Evolutionary conservation across 805 yeast genomes (phyloP), one percentile per base, ranked within the genome.

Genomic region (Ogataea paraovalis): DNA sequence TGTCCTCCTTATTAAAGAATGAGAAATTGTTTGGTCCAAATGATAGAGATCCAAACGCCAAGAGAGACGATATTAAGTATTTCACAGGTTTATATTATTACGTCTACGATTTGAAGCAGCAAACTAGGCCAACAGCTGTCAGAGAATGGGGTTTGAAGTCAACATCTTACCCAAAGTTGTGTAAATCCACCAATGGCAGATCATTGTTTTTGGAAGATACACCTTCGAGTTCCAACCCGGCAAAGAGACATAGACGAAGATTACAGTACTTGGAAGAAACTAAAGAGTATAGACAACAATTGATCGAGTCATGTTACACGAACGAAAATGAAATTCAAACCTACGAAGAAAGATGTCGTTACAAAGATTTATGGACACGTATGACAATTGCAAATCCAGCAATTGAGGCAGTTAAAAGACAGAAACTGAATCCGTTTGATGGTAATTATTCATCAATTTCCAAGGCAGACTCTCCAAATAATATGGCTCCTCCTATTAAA

Each of bases 21-120:
- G 99, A 94, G 61, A 87, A 87, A 59, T 67, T 87, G 13, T 82
- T 80, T 62, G 97, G 97, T 12, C 86, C 96, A 0, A 78, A 85
- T 33, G 97, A 91, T 64, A 78, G 96, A 54, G 97, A 91, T 63
- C 94, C 95, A 12, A 77, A 74, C 52, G 94, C 95, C 2, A 82
- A 77, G 54, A 73, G 96, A 47, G 96, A 87, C 57, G 97, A 92
- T 62, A 78, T 85, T 58, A 83, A 84, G 60, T 87, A 87, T 63
- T 87, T 94, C 65, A 82, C 82, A 43, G 82, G 83, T 34, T 80
- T 83, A 6, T 89, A 83, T 65, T 70, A 89, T 23, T 82, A 85
- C 54, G 83, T 89, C 34, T 92, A 85, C 68, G 99, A 94, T 60
- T 71, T 86, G 22, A 76, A 82, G 52, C 91, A 87, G 57, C 76